A percentile compares a stretch with the other conserved stretches of the same genome.
These are phyloP conservation scores for Daldinia sp. DNA, from an alignment of 2,329 filamentous ascomycete genomes.

Conservation along the genomic window DNA sequence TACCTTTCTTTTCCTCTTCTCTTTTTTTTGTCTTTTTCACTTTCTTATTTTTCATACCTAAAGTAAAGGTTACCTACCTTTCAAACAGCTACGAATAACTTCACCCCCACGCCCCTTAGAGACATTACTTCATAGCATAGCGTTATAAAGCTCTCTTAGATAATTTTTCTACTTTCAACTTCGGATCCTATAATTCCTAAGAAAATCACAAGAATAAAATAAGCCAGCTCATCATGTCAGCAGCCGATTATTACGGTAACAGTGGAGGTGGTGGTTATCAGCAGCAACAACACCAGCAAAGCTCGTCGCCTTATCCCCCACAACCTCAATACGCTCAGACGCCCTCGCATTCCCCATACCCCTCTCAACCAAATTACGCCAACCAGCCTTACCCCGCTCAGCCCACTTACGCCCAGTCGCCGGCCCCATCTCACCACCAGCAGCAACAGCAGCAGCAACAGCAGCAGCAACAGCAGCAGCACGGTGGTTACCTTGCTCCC, in stretches of 20 bases:
- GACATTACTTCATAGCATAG: neutral
- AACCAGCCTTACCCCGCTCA: constrained; percentile 40
- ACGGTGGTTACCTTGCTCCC: constrained; percentile 35
- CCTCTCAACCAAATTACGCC: constrained; percentile 37
- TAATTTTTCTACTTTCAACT: neutral
- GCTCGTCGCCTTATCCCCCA: constrained; percentile 8
- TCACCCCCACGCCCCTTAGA: neutral
- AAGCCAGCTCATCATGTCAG: constrained; percentile 43
- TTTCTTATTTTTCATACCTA: too few species aligned
- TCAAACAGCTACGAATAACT: neutral
- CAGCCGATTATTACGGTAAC: constrained; percentile 50
- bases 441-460: neutral
- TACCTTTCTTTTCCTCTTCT: neutral
- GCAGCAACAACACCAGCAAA: neutral
- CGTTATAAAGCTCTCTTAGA: neutral
- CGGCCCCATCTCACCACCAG: constrained; percentile 34
- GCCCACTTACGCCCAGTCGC: constrained; percentile 40
- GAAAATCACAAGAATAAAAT: neutral
- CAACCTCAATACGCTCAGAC: constrained; percentile 40
- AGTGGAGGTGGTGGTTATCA: constrained; percentile 40
- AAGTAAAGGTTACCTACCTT: neutral
- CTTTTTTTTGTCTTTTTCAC: neutral
- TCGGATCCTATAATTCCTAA: neutral
- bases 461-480: constrained; percentile 11
- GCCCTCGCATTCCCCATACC: constrained; percentile 43